phyloP scores from a whole-genome alignment of 805 yeast genomes.

The Wickerhamiella siamensis region DNA sequence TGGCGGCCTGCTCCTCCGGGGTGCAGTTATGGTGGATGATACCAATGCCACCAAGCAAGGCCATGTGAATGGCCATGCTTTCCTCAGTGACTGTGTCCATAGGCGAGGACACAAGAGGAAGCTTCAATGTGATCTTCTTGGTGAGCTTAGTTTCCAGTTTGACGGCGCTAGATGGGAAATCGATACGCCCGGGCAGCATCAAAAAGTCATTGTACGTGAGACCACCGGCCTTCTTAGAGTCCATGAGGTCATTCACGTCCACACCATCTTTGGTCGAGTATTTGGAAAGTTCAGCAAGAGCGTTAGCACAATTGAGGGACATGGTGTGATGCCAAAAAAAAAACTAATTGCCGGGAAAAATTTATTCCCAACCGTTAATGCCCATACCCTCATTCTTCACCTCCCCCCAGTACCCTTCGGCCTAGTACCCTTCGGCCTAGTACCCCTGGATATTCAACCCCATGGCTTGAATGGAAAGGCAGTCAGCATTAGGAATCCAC shows the following conservation, averaged over 20 bases:
- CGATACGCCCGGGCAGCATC: slow-evolving; percentile 86
- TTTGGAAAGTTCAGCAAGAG: slow-evolving; percentile 48
- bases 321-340: slow-evolving; percentile 2
- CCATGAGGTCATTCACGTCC: slow-evolving; percentile 70
- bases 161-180: slow-evolving; percentile 70
- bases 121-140: slow-evolving; percentile 75
- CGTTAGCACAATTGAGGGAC: slow-evolving; percentile 24
- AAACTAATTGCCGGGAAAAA: too few species aligned
- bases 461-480: too few species aligned
- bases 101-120: slow-evolving; percentile 95
- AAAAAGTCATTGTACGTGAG: slow-evolving; percentile 94
- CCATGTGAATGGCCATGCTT: slow-evolving; percentile 97
- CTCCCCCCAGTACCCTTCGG: not conserved
- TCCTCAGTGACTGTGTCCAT: slow-evolving; percentile 99
- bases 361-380: not conserved
- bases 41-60: slow-evolving; percentile 97
- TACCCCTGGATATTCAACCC: too few species aligned
- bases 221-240: slow-evolving; percentile 84
- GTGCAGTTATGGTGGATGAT: slow-evolving; percentile 95
- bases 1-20: slow-evolving; percentile 93
- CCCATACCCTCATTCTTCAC: not conserved
- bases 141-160: slow-evolving; percentile 76
- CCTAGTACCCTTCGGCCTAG: too few species aligned
- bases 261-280: slow-evolving; percentile 75
- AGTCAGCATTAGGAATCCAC: too few species aligned